Evolutionary conservation across 106 monocot species (phyloP), one percentile per base, ranked within the genome.

Genomic region (Allium cepa): DNA sequence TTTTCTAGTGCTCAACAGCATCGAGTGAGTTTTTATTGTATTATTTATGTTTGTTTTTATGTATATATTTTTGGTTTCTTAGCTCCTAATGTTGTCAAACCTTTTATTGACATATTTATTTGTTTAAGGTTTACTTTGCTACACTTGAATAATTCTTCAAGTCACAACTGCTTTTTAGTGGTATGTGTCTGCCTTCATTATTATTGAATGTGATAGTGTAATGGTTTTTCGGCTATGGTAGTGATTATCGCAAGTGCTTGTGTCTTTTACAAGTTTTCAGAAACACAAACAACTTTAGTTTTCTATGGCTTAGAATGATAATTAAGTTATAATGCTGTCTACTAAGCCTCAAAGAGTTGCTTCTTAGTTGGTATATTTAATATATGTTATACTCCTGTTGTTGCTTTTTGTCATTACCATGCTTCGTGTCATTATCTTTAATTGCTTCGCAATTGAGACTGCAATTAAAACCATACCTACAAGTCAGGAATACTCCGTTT

Each of bases 111-210:
- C 81, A 82, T 67, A 50, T 56, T 55, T 53, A 45, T 75, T 70
- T 73, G 85, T 85, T 85, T 82, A 86, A 73, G 79, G 77, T 77
- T 69, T 60, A 69, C 49, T 73, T 77, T 82, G 82, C 79, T 72
- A 50, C 62, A 75, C 56, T 69, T 81, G 70, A 51, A 49, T 15
- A 10, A 58, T 11, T 46, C 50, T 66, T 67, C 56, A 47, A 11
- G 9, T 22, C 27, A 59, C 47, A 27, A 63, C 18, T 63, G 53
- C 66, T 66, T 61, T 64, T 45, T 66, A 63, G 66, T 75, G 70
- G 69, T 4, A 36, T 36, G 64, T 45, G 47, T 78, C 12, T 49
- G 60, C 64, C 55, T 61, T 51, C 50, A 71, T 71, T 50, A 59
- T 59, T 64, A 14, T 26, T 27, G 52, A 67, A 10, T 65, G 49